Evolutionary conservation across 192 early-diverging fungal genomes (phyloP), one percentile per base, ranked within the genome.

Genomic region (Mortierella alpina): DNA sequence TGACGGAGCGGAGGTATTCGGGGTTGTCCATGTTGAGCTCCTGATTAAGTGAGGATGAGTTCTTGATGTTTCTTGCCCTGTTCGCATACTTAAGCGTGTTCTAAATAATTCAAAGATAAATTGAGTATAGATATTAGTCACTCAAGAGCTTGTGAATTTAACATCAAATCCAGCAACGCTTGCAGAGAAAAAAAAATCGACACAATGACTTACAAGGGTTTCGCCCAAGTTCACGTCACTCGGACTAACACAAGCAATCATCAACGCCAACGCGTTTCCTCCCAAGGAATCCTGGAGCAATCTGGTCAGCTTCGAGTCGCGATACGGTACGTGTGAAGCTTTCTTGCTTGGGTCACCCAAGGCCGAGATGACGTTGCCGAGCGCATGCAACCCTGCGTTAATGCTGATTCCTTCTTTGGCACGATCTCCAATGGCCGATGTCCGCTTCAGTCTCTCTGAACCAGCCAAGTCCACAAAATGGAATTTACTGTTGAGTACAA

Each of bases 391-490:
- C 6, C 97, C 98, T 45, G 95, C 93, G 82, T 98, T 99, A 83
- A 98, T 99, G 31, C 93, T 93, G 60, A 99, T 99, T 65, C 97
- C 97, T 75, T 99, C 97, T 75, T 94, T 94, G 67, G 93, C 93
- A 56, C 97, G 88, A 56, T 97, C 97, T 40, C 97, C 97, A 59
- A 91, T 93, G 1, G 96, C 96, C 23, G 94, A 89, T 12, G 97
- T 99, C 46, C 94, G 90, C 86, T 99, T 99, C 15, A 99, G 85
- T 45, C 94, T 83, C 85, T 99, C 98, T 55, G 95, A 96, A 41
- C 98, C 98, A 20, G 98, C 98, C 83, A 99, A 84, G 86, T 99
- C 98, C 14, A 99, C 98, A 88, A 99, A 99, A 79, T 98, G 95
- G 64, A 99, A 96, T 84, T 99, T 99, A 42, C 95, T 96, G 7